A percentile compares a stretch with the other conserved stretches of the same genome.
Conservation (phyloP, 2,329 filamentous ascomycete genomes). For the Chaetomiaceae sp. region DNA sequence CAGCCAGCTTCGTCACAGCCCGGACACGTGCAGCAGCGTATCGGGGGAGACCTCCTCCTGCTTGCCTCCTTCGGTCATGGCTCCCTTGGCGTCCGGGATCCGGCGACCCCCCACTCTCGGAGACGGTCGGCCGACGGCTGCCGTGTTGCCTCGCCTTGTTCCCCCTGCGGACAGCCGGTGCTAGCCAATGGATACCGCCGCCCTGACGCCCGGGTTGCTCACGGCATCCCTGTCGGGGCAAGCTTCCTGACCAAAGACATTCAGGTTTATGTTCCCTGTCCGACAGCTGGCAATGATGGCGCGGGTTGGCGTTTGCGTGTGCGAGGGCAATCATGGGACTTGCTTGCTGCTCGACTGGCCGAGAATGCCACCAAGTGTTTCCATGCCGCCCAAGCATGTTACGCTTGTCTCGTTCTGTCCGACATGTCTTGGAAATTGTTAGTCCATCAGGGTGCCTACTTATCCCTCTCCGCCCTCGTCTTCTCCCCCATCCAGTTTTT, state of each 20-base stretch:
- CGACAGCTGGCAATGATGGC: conserved; percentile 4
- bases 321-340: conserved; percentile 4
- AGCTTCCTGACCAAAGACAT: conserved; percentile 14
- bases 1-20: neutral
- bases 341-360: neutral
- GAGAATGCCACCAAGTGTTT: neutral
- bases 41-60: neutral
- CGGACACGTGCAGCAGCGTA: neutral
- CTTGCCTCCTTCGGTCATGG: conserved; percentile 1
- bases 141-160: neutral
- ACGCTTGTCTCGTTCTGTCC: conserved; percentile 15
- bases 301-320: neutral
- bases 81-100: conserved; percentile 2
- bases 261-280: neutral
- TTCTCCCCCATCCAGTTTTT: conserved; percentile 1
- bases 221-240: conserved; percentile 13
- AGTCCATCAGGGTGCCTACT: conserved; percentile 15
- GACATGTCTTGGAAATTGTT: conserved; percentile 19
- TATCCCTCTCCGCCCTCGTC: conserved; percentile 11
- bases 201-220: conserved; percentile 6
- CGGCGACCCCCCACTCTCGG: conserved; percentile 11
- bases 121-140: conserved; percentile 2
- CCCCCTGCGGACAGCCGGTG: conserved; percentile 10
- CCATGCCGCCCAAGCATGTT: conserved; percentile 4
- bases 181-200: conserved; percentile 18